These are phyloP conservation scores for Pichia sp. DNA, from an alignment of 1,139 yeast species.

Conservation along the genomic window DNA sequence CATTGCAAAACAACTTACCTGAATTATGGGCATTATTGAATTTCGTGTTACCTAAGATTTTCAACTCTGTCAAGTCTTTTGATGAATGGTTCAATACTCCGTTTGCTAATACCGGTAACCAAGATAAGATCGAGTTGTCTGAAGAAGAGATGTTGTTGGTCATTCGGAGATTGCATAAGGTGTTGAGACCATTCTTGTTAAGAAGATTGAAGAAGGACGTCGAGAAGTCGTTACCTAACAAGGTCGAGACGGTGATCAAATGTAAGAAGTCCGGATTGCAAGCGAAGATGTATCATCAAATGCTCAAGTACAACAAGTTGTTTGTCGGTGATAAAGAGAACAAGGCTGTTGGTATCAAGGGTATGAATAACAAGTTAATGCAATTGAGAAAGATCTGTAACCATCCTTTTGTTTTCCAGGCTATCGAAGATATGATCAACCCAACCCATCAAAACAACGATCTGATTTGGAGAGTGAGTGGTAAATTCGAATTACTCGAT, in stretches of 20 bases:
- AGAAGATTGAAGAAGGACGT: slow-evolving; percentile 95
- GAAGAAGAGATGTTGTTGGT: slow-evolving; percentile 94
- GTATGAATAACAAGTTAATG: slow-evolving; percentile 93
- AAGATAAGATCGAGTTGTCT: slow-evolving; percentile 87
- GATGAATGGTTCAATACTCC: slow-evolving; percentile 99
- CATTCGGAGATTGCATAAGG: slow-evolving; percentile 90
- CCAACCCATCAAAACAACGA: slow-evolving; percentile 60
- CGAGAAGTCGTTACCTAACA: slow-evolving; percentile 91
- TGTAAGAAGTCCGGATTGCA: slow-evolving; percentile 87
- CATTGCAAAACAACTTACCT: slow-evolving; percentile 92
- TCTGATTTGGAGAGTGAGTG: slow-evolving; percentile 83
- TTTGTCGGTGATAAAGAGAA: slow-evolving; percentile 72
- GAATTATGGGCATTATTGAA: slow-evolving; percentile 96
- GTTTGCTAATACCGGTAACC: slow-evolving; percentile 93
- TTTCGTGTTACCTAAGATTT: slow-evolving; percentile 92
- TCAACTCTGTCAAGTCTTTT: slow-evolving; percentile 94
- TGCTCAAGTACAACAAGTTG: slow-evolving; percentile 82
- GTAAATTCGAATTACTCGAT: slow-evolving; percentile 91
- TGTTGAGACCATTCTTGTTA: slow-evolving; percentile 83
- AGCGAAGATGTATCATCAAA: slow-evolving; percentile 77
- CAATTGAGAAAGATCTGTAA: slow-evolving; percentile 94
- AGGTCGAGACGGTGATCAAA: slow-evolving; percentile 86
- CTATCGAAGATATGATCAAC: slow-evolving; percentile 72
- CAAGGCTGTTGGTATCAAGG: slow-evolving; percentile 73
- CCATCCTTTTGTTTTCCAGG: slow-evolving; percentile 96